Evolutionary conservation across 176 grass and related monocot genomes (phyloP), one percentile per base, ranked within the genome.

Genomic region (Leersia perrieri): DNA sequence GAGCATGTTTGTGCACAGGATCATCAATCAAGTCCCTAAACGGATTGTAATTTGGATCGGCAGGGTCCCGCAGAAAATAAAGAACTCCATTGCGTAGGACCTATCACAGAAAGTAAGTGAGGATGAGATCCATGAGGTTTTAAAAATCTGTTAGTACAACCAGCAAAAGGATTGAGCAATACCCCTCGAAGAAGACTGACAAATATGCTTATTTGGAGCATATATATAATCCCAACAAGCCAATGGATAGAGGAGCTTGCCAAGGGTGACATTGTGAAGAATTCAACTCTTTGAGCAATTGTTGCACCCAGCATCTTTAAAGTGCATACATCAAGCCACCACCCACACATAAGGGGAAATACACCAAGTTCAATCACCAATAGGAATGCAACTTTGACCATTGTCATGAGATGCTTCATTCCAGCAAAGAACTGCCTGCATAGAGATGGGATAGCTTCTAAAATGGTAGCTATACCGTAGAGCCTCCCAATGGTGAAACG

Each of bases 321-420:
- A 82, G 97, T 96, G 78, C 97, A 99, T 3, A 99, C 91, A 88
- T 99, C 97, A 82, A 99, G 93, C 93, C 97, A 99, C 97, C 97
- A 99, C 25, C 97, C 97, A 11, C 97, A 99, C 97, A 99, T 90
- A 25, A 99, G 90, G 23, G 97, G 97, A 80, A 99, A 99, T n/a
- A 99, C 92, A 26, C 97, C 93, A 10, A 99, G 89, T 73, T 99
- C 97, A 85, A 99, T 99, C 53, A 99, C 93, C 69, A 99, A 62
- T 74, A 99, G 89, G 73, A 99, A 96, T 28, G 97, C 93, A 83
- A 99, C 97, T 77, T 99, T 99, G 60, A 96, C 76, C 93, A 99
- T 99, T 61, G 90, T 96, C 90, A 99, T 93, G 35, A 99, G 68
- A 88, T 99, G 93, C 87, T 88, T 96, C 90, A 99, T 91, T 64